phyloP scores from a whole-genome alignment of 306 rosid species.

The Malus sieversii region DNA sequence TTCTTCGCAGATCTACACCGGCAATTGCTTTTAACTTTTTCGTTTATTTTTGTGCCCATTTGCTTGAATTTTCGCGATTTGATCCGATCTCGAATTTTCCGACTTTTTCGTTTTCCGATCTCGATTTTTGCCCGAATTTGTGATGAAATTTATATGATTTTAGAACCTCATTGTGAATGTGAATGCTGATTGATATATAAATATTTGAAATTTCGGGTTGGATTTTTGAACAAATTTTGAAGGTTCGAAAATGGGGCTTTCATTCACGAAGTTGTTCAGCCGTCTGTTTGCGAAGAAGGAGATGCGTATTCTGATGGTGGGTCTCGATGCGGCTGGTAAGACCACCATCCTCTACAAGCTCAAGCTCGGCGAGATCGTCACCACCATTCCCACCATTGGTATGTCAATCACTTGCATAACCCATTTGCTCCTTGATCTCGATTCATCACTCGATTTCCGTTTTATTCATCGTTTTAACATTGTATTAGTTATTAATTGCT shows the following conservation, averaged over 20 bases:
- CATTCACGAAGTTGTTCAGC: slow-evolving; percentile 85
- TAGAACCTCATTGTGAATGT: no score
- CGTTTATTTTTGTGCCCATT: not conserved
- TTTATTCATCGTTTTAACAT: not conserved
- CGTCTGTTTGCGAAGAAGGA: slow-evolving; percentile 88
- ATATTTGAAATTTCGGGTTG: no score
- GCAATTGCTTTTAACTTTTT: not conserved
- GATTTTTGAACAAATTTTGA: slow-evolving; percentile 10
- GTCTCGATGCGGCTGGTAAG: slow-evolving; percentile 97
- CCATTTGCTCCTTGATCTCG: not conserved
- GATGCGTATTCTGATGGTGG: slow-evolving; percentile 96
- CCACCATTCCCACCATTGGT: slow-evolving; percentile 97
- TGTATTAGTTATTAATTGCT: not conserved
- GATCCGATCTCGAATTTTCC: not conserved
- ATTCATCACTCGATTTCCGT: not conserved
- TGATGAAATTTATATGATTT: not conserved
- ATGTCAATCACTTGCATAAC: not conserved
- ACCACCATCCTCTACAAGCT: slow-evolving; percentile 88
- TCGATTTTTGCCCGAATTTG: not conserved
- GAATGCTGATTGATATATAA: not conserved
- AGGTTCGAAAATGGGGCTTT: slow-evolving; percentile 64
- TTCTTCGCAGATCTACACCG: not conserved
- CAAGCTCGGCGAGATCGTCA: slow-evolving; percentile 89
- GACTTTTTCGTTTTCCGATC: not conserved
- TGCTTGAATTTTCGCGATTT: not conserved